Evolutionary conservation across 768 basidiomycete genomes (phyloP), one percentile per base, ranked within the genome.

Genomic region (Hirschioporus abietinus): DNA sequence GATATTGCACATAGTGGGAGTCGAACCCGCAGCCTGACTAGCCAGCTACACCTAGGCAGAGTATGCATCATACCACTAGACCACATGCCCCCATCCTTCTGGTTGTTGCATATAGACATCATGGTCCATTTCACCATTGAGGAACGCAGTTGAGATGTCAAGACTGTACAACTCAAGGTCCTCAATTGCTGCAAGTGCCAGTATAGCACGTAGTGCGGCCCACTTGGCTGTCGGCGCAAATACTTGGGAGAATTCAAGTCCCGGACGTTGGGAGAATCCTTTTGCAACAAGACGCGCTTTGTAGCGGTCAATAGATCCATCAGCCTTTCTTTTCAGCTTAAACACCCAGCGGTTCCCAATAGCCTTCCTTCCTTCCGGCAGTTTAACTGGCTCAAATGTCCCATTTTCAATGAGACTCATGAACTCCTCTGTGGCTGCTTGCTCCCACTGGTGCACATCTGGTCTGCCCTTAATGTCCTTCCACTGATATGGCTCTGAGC

Each of bases 231-330:
- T 68, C 7, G 77, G 74, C 1, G 79, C 71, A 64, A 72, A 79
- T 0, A 78, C 77, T 58, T 78, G 71, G 10, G 71, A 66, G 68
- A 73, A 81, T 36, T 81, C 64, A 35, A 70, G 36, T 3, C 78
- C 75, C 15, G 67, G 70, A 7, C 74, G 63, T 66, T 81, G 80
- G 1, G 72, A 66, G 68, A 72, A 79, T 0, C 80, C 79, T 61
- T 76, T 71, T 0, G 78, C 78, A 9, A 78, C 76, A 30, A 79
- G 70, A 25, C 76, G 36, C 17, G 74, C 77, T 67, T 80, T 79
- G 70, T 73, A 72, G 10, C 70, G 67, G 9, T 67, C 62, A 35
- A 76, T 65, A 2, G 64, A 60, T 23, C 77, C 75, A 26, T 72
- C 34, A 18, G 64, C 65, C 63, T 75, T 69, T 27, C 65, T 64